Evolutionary conservation across 108 stramenopile species (phyloP).

Genomic region (Stephanodiscus minutulus): DNA sequence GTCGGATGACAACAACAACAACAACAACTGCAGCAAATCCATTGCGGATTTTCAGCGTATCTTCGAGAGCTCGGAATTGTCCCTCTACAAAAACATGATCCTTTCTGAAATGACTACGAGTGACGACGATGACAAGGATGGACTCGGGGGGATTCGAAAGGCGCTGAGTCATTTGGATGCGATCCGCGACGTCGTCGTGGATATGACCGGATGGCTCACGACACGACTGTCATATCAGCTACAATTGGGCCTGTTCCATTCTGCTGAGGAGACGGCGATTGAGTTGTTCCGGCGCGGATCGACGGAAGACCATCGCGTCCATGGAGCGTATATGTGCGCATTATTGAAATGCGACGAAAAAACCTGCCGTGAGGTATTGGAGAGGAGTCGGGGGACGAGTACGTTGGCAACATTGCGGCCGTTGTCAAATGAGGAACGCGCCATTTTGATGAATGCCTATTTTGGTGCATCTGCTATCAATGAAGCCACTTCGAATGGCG

Average conservation of each 20-base stretch:
- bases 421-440: slow-evolving; percentile 61
- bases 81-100: slow-evolving; percentile 87
- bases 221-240: slow-evolving; percentile 76
- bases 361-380: slow-evolving; percentile 43
- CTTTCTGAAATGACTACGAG: slow-evolving; percentile 70
- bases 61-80: slow-evolving; percentile 92
- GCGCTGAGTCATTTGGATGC: slow-evolving; percentile 83
- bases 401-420: slow-evolving; percentile 64
- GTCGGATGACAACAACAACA: slow-evolving; percentile 47
- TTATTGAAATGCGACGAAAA: slow-evolving; percentile 59
- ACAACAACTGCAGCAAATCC: too few species aligned
- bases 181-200: slow-evolving; percentile 66
- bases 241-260: slow-evolving; percentile 64
- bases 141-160: slow-evolving; percentile 66
- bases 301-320: slow-evolving; percentile 91
- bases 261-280: slow-evolving; percentile 66
- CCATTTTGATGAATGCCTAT: slow-evolving; percentile 67
- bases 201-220: slow-evolving; percentile 68
- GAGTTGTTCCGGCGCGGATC: slow-evolving; percentile 68
- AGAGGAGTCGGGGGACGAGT: slow-evolving; percentile 62
- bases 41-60: slow-evolving; percentile 61
- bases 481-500: slow-evolving; percentile 3
- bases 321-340: slow-evolving; percentile 92
- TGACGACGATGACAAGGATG: slow-evolving; percentile 14
- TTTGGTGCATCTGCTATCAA: not conserved